Percentiles rank a stretch among this genome's conserved stretches.
Conservation (phyloP, 495 filamentous ascomycete genomes). For the Penicillium lagena region DNA sequence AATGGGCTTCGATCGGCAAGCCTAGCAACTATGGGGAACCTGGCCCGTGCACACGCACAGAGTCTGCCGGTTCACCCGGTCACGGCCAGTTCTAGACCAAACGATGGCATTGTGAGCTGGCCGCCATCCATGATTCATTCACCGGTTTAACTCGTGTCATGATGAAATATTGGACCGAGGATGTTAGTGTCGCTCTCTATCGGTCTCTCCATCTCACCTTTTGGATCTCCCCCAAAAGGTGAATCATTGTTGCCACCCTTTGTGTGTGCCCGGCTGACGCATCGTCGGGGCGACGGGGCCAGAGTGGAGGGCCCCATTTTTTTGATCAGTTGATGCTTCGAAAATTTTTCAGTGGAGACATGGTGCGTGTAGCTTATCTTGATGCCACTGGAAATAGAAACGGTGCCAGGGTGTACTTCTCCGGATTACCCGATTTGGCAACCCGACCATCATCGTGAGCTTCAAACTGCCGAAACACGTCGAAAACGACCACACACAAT, state of each 20-base stretch:
- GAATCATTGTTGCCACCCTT: too few relatives aligned
- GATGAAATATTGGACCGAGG: too few relatives aligned
- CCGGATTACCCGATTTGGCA: constrained; percentile 23
- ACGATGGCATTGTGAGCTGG: neutral
- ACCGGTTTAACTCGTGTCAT: neutral
- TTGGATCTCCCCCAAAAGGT: too few relatives aligned
- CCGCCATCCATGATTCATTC: neutral
- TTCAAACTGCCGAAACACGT: neutral
- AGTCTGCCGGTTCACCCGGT: constrained; percentile 15
- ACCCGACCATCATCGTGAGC: constrained; percentile 18
- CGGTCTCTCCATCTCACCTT: too few relatives aligned
- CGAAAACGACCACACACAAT: too few relatives aligned
- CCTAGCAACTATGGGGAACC: constrained; percentile 6
- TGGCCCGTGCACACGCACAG: constrained; percentile 12
- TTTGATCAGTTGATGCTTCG: constrained; percentile 25
- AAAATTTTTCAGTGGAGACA: constrained; percentile 25
- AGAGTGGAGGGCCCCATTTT: constrained; percentile 10
- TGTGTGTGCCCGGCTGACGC: too few relatives aligned
- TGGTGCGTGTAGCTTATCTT: constrained; percentile 21
- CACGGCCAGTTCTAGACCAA: constrained; percentile 16
- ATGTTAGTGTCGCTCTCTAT: too few relatives aligned
- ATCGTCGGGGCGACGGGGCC: neutral
- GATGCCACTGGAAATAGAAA: constrained; percentile 10
- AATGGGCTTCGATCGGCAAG: constrained; percentile 3
- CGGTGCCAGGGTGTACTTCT: constrained; percentile 16